Evolutionary conservation across 192 early-diverging fungal species (phyloP), one percentile per base, ranked within the genome.

Genomic region (Backusella liffmaniae): DNA sequence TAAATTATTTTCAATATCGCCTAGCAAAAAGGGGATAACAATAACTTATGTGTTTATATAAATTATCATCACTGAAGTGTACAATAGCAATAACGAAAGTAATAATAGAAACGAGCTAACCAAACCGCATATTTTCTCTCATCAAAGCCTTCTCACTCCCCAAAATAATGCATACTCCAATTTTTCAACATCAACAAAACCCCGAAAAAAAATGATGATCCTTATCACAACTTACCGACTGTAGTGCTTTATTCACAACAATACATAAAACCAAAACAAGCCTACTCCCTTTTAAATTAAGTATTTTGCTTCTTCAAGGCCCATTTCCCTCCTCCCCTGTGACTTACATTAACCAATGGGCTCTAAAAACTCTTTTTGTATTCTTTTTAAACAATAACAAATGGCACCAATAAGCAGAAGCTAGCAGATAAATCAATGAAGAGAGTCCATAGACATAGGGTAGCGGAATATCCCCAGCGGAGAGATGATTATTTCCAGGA

Each of bases 381-480:
- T 62, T 85, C 80, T 71, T 80, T 81, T 41, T 72, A 72, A 62
- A 75, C 30, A 13, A 84, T 34, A 46, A 83, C 66, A 26, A 41
- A 80, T 1, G 71, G 26, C 84, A 62, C 56, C 86, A 87, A 6
- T 83, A 53, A 15, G 18, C 76, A n/a, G 78, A 73, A 5, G 80
- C 80, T 5, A 67, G 32, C 44, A 83, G 72, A 39, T 85, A 88
- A 1, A 81, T 74, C 9, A 87, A 23, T 18, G 82, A 82, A 1
- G 76, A 67, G 1, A 37, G 44, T 16, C 53, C 80, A 67, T 89
- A 89, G 26, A 89, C 83, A 26, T 66, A 80, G 26, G 84, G 84
- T 39, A 89, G 71, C 12, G 88, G 88, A 6, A 76, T 82, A 46
- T 89, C 88, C 23, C 88, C 88, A 21, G 88, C 88, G 41, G 85